Conservation (phyloP, 148 eudicot species). For the Silene uniflora region DNA sequence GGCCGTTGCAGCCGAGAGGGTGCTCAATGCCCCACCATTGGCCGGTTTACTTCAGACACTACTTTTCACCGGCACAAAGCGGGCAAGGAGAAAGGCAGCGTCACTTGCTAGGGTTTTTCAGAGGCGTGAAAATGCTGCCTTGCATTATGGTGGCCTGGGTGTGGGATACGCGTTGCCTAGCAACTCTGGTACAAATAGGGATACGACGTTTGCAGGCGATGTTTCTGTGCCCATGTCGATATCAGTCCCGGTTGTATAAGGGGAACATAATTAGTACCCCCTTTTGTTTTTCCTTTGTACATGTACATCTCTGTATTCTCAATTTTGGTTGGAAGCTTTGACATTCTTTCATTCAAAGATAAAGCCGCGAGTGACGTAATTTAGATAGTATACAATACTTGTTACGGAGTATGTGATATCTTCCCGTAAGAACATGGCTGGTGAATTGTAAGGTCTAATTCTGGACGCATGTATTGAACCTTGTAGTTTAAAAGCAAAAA, state of each 20-base stretch:
- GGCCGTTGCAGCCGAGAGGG: constrained; percentile 50
- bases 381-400: constrained; percentile 8
- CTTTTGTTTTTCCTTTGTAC: constrained; percentile 6
- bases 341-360: constrained; percentile 32
- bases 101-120: constrained; percentile 87
- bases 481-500: background rate
- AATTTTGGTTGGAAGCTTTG: constrained; percentile 17
- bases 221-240: constrained; percentile 48
- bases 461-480: background rate
- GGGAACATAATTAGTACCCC: constrained; percentile 12
- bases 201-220: constrained; percentile 47
- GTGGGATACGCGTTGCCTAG: constrained; percentile 51
- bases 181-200: constrained; percentile 40
- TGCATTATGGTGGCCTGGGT: constrained; percentile 50
- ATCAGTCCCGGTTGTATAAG: constrained; percentile 59
- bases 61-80: constrained; percentile 80
- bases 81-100: constrained; percentile 91
- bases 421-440: background rate
- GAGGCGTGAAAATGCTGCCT: constrained; percentile 48
- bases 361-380: constrained; percentile 17
- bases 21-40: constrained; percentile 65
- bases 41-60: constrained; percentile 55
- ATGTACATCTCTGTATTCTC: constrained; percentile 13
- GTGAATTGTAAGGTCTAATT: background rate
- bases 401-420: constrained; percentile 4